Conservation (phyloP, 192 early-diverging fungal species). For the Coemansia sp. region DNA sequence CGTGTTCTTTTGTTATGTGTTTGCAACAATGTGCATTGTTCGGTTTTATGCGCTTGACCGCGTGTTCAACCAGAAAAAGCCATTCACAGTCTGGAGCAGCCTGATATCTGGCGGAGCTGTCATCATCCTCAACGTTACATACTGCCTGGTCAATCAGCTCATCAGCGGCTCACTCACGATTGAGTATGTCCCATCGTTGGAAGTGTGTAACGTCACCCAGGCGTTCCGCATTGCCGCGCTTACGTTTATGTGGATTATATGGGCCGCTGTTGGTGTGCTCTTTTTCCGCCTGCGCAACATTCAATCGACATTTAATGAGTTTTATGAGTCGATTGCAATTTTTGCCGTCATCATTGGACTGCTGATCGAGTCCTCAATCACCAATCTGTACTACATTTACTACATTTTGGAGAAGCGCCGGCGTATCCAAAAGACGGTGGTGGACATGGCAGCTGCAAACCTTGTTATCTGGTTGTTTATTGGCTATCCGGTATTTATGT, state of each 20-base stretch:
- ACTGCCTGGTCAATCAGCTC: conserved; percentile 26
- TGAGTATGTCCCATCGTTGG: background rate
- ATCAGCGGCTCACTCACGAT: conserved; percentile 16
- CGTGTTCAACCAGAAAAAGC: conserved; percentile 51
- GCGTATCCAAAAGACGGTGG: conserved; percentile 29
- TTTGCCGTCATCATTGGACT: conserved; percentile 28
- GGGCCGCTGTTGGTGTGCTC: conserved; percentile 23
- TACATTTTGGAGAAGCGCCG: conserved; percentile 23
- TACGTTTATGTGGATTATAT: conserved; percentile 30
- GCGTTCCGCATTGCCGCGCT: conserved; percentile 25
- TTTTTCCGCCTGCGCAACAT: conserved; percentile 46
- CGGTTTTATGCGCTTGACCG: conserved; percentile 48
- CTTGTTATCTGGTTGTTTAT: conserved; percentile 35
- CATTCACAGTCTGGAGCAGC: conserved; percentile 26
- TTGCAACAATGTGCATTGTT: conserved; percentile 33
- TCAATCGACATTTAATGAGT: conserved; percentile 49
- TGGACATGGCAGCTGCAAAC: conserved; percentile 24
- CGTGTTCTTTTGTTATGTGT: conserved; percentile 38
- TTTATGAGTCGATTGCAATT: conserved; percentile 31
- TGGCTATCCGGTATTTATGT: conserved; percentile 29
- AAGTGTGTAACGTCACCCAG: conserved; percentile 20
- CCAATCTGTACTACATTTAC: conserved; percentile 22
- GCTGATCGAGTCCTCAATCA: conserved; percentile 26
- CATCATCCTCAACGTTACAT: conserved; percentile 15
- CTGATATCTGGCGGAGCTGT: conserved; percentile 9